Percentiles rank a stretch among this genome's conserved stretches.
Evolutionary conservation across 2,329 filamentous ascomycete species (phyloP).

Genomic region (Knufia petricola): DNA sequence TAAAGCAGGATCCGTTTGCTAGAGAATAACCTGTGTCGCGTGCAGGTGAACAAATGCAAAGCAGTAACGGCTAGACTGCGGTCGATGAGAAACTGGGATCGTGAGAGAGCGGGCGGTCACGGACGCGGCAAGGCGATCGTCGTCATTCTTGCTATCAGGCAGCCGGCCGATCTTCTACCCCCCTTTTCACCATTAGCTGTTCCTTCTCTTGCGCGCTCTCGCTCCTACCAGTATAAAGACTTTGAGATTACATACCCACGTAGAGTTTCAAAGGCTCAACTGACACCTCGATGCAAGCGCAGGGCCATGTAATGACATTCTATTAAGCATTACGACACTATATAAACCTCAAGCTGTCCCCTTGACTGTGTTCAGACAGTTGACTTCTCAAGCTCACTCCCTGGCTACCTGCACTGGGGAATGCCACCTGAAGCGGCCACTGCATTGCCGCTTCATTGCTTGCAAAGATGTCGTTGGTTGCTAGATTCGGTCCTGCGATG

Average conservation of each 20-base stretch:
- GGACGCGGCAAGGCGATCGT: background rate
- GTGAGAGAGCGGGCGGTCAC: background rate
- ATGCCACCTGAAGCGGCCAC: background rate
- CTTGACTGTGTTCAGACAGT: background rate
- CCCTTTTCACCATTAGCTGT: background rate
- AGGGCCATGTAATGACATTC: too few relatives aligned
- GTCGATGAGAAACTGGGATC: background rate
- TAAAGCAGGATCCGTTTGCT: slow-evolving; percentile 1
- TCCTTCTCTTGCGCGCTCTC: too few relatives aligned
- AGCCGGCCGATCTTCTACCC: background rate
- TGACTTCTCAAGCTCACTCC: background rate
- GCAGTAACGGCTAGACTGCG: slow-evolving; percentile 1
- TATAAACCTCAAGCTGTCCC: slow-evolving; percentile 1
- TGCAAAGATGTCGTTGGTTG: background rate
- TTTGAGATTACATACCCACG: too few relatives aligned
- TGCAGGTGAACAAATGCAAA: background rate
- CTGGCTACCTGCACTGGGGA: background rate
- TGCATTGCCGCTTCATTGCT: background rate
- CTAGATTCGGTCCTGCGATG: background rate
- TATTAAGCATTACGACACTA: background rate
- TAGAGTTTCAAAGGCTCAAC: background rate
- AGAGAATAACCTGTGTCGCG: background rate
- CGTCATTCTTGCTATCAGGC: background rate
- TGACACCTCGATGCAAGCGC: too few relatives aligned
- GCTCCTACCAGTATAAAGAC: too few relatives aligned